phyloP scores from a whole-genome alignment of 2,329 filamentous ascomycete species.

The Fusarium brachygibbosum region DNA sequence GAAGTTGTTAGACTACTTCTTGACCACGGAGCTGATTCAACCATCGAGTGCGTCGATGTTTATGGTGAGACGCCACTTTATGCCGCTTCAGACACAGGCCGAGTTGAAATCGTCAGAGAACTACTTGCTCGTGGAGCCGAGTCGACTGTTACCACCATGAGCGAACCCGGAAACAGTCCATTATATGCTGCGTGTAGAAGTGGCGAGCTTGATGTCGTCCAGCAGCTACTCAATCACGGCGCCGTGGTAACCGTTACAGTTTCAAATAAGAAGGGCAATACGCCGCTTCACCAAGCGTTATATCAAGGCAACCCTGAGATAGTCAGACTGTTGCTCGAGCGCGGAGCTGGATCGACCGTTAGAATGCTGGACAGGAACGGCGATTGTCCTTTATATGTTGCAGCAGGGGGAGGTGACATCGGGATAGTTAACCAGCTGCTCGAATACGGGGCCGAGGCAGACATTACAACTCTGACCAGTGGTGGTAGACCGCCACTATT shows the following conservation, averaged over 20 bases:
- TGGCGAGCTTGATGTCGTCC: neutral
- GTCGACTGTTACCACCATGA: fast-evolving
- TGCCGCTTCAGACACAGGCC: fast-evolving
- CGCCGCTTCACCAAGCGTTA: neutral
- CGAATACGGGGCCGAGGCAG: neutral
- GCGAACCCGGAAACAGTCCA: fast-evolving
- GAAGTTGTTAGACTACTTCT: neutral
- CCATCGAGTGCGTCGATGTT: neutral
- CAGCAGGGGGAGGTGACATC: fast-evolving
- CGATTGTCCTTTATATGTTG: neutral
- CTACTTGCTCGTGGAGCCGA: neutral
- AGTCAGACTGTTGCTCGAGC: neutral
- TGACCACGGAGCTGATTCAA: neutral
- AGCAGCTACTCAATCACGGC: neutral
- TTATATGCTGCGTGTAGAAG: neutral
- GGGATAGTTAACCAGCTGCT: fast-evolving
- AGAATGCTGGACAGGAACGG: neutral
- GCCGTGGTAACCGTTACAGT: neutral
- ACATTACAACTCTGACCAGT: neutral
- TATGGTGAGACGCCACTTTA: neutral
- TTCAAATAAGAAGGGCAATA: neutral
- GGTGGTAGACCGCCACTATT: neutral
- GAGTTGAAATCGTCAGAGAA: fast-evolving
- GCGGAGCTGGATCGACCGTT: neutral
- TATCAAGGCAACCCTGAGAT: neutral